These are phyloP conservation scores for Hanseniaspora gamundiae DNA, from an alignment of 1,139 yeast species.

Conservation along the genomic window DNA sequence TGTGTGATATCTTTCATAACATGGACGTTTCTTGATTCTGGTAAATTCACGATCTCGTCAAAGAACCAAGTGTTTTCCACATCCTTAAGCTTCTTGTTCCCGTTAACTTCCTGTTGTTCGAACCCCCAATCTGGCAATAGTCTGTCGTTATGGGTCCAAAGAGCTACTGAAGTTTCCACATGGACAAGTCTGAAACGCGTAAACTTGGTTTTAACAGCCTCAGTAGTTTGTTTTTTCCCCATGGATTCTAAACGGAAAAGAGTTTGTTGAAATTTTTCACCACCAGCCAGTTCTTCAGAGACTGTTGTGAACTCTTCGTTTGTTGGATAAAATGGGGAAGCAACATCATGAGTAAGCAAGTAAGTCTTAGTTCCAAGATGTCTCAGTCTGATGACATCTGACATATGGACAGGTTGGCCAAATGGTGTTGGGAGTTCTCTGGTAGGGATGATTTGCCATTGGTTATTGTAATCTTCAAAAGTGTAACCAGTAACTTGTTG, in stretches of 20 bases:
- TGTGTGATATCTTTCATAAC: constrained; percentile 42
- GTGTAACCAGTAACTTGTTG: constrained; percentile 81
- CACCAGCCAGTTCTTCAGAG: constrained; percentile 42
- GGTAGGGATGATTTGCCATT: constrained; percentile 80
- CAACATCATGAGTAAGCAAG: constrained; percentile 87
- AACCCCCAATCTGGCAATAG: constrained; percentile 91
- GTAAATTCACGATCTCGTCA: constrained; percentile 57
- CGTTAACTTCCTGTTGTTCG: constrained; percentile 86
- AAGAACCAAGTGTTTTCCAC: constrained; percentile 61
- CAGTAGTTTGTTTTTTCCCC: constrained; percentile 31
- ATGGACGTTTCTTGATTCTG: constrained; percentile 48
- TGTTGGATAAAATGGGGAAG: constrained; percentile 85
- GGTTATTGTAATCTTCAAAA: constrained; percentile 51
- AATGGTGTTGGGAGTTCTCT: constrained; percentile 29
- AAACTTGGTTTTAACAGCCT: constrained; percentile 51
- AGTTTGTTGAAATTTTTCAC: constrained; percentile 57
- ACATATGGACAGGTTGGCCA: constrained; percentile 41
- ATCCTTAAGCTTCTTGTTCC: constrained; percentile 71
- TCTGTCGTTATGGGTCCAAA: constrained; percentile 88
- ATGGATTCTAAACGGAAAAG: constrained; percentile 62
- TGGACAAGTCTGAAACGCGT: constrained; percentile 62
- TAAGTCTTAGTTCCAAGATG: constrained; percentile 75
- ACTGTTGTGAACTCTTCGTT: constrained; percentile 85
- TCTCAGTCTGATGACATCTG: constrained; percentile 64
- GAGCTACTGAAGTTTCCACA: constrained; percentile 76